Percentiles rank a stretch among this genome's conserved stretches.
Evolutionary conservation across 495 filamentous ascomycete species (phyloP).

Genomic region (Aspergillus sclerotiicarbonarius): DNA sequence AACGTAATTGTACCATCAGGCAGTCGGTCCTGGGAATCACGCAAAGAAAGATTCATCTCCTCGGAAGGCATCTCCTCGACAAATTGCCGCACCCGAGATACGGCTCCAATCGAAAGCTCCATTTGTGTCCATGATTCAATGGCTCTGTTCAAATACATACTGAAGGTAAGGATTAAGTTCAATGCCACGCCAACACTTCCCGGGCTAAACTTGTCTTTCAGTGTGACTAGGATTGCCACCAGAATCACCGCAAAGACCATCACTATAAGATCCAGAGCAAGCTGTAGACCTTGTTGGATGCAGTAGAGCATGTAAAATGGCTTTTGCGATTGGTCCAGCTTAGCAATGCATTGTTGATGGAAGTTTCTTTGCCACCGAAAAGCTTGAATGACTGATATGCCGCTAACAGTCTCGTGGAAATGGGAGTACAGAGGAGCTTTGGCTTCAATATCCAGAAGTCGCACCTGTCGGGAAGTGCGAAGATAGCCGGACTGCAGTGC

Average conservation of each 20-base stretch:
- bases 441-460: constrained; percentile 55
- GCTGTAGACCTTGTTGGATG: constrained; percentile 69
- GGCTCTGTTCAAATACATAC: constrained; percentile 36
- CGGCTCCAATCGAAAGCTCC: constrained; percentile 52
- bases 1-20: constrained; percentile 24
- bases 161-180: constrained; percentile 53
- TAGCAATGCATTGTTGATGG: constrained; percentile 45
- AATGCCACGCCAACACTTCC: constrained; percentile 66
- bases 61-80: constrained; percentile 31
- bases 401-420: constrained; percentile 63
- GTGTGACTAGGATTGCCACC: constrained; percentile 34
- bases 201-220: constrained; percentile 41
- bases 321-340: constrained; percentile 55
- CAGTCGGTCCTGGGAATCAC: constrained; percentile 24
- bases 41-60: constrained; percentile 15
- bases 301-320: constrained; percentile 59
- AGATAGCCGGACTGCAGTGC: constrained; percentile 55
- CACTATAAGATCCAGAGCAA: constrained; percentile 60
- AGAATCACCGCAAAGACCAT: constrained; percentile 58
- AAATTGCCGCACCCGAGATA: constrained; percentile 43
- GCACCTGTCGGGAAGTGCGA: constrained; percentile 59
- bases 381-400: constrained; percentile 68
- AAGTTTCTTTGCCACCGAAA: constrained; percentile 53
- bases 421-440: constrained; percentile 68
- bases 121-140: constrained; percentile 49